Evolutionary conservation across 2,329 filamentous ascomycete species (phyloP).

Genomic region (Neurospora crassa): DNA sequence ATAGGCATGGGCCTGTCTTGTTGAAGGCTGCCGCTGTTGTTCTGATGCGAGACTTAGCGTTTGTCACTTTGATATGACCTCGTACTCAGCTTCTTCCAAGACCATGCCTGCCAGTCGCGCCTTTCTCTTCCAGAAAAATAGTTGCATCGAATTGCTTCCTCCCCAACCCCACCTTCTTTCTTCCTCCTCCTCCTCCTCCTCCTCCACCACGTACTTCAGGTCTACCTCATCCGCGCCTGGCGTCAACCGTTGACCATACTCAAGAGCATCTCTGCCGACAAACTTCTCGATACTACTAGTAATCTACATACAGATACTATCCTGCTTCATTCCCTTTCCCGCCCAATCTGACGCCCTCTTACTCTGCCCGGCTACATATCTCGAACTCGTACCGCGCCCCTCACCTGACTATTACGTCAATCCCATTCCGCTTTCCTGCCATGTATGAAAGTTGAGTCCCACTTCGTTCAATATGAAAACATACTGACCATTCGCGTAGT

Average conservation of each 20-base stretch:
- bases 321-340: not conserved
- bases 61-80: not conserved
- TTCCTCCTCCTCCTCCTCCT: not conserved
- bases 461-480: rapidly evolving
- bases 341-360: not conserved
- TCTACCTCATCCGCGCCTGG: not conserved
- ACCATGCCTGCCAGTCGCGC: not conserved
- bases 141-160: not conserved
- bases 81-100: not conserved
- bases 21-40: not conserved
- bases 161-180: not conserved
- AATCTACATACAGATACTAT: not conserved
- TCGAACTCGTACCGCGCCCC: not conserved
- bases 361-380: not conserved
- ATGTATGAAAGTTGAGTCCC: not conserved
- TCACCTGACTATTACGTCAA: not conserved
- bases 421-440: not conserved
- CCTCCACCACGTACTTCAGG: not conserved
- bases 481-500: not conserved
- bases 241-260: not conserved
- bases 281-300: not conserved
- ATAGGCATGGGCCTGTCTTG: not conserved
- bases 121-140: not conserved
- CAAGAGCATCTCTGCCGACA: not conserved
- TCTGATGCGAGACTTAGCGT: not conserved